Evolutionary conservation across 768 basidiomycete genomes (phyloP), one percentile per base, ranked within the genome.

Genomic region (Cyclocybe cylindracea): DNA sequence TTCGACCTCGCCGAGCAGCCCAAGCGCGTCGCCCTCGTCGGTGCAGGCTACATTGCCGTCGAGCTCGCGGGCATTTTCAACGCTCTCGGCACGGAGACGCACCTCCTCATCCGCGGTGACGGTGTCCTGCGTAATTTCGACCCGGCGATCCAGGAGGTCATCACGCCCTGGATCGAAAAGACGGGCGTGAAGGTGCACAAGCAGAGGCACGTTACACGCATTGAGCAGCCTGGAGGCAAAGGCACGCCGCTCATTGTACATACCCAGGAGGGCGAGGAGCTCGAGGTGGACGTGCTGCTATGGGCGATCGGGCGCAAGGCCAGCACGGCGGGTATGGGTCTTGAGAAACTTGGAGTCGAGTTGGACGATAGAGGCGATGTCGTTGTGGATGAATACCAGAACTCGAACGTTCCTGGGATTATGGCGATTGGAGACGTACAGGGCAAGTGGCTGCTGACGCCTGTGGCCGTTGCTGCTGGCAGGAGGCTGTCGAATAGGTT

Each of bases 21-120:
- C 7, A 91, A 88, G 70, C 84, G 94, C 51, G 94, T 97, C 31
- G 95, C 87, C 3, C 87, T 98, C 48, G 86, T 98, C 39, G 97
- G 97, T 41, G 97, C 97, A 10, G 97, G 97, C 1, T 99, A 99
- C 69, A 98, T 99, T 60, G 94, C 94, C 13, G 91, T 98, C 55
- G 97, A 99, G 71, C 84, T 99, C 41, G 93, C 96, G 4, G 97
- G 97, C 14, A 84, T 99, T 48, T 84, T 99, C 72, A 84, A 98
- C 70, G 79, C 91, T 6, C 84, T 97, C 50, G 94, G 95, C 16
- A 81, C 87, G 34, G 93, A 98, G 70, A 94, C 94, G 7, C 94
- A 98, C 66, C 70, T 98, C 58, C 68, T 98, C 67, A 98, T 98
- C 59, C 87, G 97, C 47, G 78, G 86, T 46, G 91, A 98, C 46